phyloP scores from a whole-genome alignment of 2,329 filamentous ascomycete genomes.

The Celoporthe dispersa region DNA sequence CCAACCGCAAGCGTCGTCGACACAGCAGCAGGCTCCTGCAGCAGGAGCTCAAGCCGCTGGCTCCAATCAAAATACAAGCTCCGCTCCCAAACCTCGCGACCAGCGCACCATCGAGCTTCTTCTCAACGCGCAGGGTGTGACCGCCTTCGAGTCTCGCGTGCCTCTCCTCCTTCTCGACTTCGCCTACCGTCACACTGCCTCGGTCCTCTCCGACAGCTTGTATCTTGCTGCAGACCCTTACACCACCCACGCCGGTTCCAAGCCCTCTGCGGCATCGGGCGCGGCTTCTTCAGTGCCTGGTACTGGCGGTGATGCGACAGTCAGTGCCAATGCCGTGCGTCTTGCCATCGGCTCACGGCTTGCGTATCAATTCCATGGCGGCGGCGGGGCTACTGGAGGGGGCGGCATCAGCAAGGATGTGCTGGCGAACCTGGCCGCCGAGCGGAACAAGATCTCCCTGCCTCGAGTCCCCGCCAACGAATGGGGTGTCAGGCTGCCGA shows the following conservation, averaged over 20 bases:
- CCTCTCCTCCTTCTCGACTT: conserved; percentile 85
- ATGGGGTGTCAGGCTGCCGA: conserved; percentile 69
- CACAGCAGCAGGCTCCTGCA: conserved; percentile 28
- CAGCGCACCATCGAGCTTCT: conserved; percentile 80
- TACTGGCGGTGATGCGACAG: conserved; percentile 55
- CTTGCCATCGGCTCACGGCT: conserved; percentile 73
- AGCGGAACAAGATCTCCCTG: conserved; percentile 69
- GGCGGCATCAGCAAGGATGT: conserved; percentile 73
- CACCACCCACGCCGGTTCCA: conserved; percentile 58
- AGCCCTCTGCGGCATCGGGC: conserved; percentile 54
- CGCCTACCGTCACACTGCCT: conserved; percentile 79
- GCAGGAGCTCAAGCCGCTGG: conserved; percentile 33
- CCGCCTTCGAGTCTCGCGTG: conserved; percentile 80
- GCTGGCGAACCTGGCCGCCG: conserved; percentile 73
- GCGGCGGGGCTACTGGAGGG: conserved; percentile 49
- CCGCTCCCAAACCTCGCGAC: conserved; percentile 71
- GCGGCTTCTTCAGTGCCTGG: conserved; percentile 51
- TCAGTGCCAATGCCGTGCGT: conserved; percentile 69
- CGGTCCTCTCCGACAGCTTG: conserved; percentile 71
- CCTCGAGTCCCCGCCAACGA: conserved; percentile 67
- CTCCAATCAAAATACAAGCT: conserved; percentile 40
- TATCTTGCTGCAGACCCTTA: conserved; percentile 73
- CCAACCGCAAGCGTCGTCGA: conserved; percentile 34
- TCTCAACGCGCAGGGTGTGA: conserved; percentile 77
- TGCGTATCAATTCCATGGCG: conserved; percentile 69